These are phyloP conservation scores for Metschnikowia sp. DNA, from an alignment of 805 yeast species.

Conservation along the genomic window DNA sequence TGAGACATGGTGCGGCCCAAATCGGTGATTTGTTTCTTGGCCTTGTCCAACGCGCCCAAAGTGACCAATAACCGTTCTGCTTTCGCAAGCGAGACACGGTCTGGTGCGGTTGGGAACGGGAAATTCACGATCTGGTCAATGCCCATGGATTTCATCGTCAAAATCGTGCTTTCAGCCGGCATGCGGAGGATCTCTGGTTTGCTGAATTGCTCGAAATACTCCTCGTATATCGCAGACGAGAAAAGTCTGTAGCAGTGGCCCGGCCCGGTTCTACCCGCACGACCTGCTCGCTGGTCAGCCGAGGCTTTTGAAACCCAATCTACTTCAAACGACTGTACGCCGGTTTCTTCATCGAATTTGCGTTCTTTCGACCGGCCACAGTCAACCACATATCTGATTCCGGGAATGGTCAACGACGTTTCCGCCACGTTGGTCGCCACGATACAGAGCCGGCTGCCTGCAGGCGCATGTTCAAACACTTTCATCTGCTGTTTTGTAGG, in stretches of 20 bases:
- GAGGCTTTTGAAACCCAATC: slow-evolving; percentile 95
- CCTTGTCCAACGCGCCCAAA: slow-evolving; percentile 71
- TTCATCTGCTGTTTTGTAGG: slow-evolving; percentile 96
- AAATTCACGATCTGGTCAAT: slow-evolving; percentile 85
- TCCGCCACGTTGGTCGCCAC: slow-evolving; percentile 98
- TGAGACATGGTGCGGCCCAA: slow-evolving; percentile 83
- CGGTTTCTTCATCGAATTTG: slow-evolving; percentile 72
- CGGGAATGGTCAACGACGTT: slow-evolving; percentile 94
- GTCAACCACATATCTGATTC: slow-evolving; percentile 90
- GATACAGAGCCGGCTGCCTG: slow-evolving; percentile 81
- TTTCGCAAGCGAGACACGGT: slow-evolving; percentile 49
- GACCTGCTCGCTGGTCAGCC: slow-evolving; percentile 91
- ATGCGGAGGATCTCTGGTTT: slow-evolving; percentile 87
- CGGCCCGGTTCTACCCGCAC: slow-evolving; percentile 99
- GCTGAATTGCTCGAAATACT: slow-evolving; percentile 77
- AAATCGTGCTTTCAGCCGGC: slow-evolving; percentile 96
- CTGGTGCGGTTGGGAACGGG: slow-evolving; percentile 96
- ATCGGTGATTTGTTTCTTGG: slow-evolving; percentile 57
- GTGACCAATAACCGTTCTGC: slow-evolving; percentile 68
- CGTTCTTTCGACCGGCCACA: slow-evolving; percentile 93
- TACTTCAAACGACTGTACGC: slow-evolving; percentile 88
- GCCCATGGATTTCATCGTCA: slow-evolving; percentile 96
- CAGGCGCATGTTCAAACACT: slow-evolving; percentile 83
- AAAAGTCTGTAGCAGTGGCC: slow-evolving; percentile 93
- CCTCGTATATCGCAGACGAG: slow-evolving; percentile 91